Conservation (phyloP, 2,329 filamentous ascomycete genomes). For the Hymenoscyphus albidus region DNA sequence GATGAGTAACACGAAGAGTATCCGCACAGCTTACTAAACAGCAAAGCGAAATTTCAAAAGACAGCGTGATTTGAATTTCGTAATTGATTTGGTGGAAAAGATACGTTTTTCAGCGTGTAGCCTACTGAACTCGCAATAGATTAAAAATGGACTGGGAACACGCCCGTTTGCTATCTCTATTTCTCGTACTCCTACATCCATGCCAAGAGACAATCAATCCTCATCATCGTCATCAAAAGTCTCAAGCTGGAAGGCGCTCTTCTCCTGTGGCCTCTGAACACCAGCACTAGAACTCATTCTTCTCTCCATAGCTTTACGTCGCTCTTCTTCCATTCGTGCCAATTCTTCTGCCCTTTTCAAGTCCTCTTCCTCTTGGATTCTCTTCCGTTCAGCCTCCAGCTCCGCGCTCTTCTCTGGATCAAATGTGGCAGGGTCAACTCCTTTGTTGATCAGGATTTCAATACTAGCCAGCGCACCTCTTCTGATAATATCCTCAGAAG, state of each 20-base stretch:
- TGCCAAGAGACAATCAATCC: slow-evolving; percentile 10
- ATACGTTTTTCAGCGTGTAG: too few species aligned
- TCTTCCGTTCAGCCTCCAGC: slow-evolving; percentile 35
- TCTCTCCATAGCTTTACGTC: slow-evolving; percentile 25
- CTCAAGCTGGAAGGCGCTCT: slow-evolving; percentile 40
- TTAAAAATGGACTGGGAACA: too few species aligned
- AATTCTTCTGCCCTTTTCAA: slow-evolving; percentile 35
- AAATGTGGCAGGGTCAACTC: slow-evolving; percentile 57
- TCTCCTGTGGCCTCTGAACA: slow-evolving; percentile 30
- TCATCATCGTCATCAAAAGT: slow-evolving; percentile 41
- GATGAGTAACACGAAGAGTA: too few species aligned
- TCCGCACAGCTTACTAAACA: too few species aligned
- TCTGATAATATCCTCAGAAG: slow-evolving; percentile 64
- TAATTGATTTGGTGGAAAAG: too few species aligned
- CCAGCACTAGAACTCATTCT: slow-evolving; percentile 25
- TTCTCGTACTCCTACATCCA: background rate
- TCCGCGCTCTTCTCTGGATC: slow-evolving; percentile 47
- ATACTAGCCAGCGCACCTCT: slow-evolving; percentile 62
- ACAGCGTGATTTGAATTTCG: too few species aligned
- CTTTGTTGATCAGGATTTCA: slow-evolving; percentile 58
- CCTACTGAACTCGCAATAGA: too few species aligned
- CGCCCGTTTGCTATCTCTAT: too few species aligned
- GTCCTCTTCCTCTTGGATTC: slow-evolving; percentile 33
- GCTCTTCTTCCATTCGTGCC: slow-evolving; percentile 24
- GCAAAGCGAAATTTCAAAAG: too few species aligned